phyloP scores from a whole-genome alignment of 1,284 basidiomycete genomes.

The Leccinum insolens region DNA sequence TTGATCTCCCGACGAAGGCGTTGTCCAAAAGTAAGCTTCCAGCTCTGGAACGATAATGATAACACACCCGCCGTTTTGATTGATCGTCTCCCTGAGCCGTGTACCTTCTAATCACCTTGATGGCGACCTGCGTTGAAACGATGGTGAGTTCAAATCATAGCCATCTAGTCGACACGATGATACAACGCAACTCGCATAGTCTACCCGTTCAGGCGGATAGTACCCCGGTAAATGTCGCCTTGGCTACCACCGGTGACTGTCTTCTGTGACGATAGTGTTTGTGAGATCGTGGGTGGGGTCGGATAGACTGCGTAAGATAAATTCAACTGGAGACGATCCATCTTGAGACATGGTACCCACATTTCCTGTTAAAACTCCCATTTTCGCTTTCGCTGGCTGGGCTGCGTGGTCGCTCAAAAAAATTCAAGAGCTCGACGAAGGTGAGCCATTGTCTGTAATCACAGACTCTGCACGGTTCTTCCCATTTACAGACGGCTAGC shows the following conservation, averaged over 20 bases:
- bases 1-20: constrained; percentile 31
- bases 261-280: constrained; percentile 15
- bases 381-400: constrained; percentile 9
- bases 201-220: constrained; percentile 16
- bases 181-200: constrained; percentile 21
- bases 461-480: not conserved
- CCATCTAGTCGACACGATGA: not conserved
- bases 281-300: constrained; percentile 20
- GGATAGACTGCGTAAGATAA: constrained; percentile 16
- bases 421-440: not conserved
- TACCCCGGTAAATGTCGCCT: constrained; percentile 25
- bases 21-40: constrained; percentile 10
- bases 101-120: constrained; percentile 29
- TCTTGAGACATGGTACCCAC: constrained; percentile 3
- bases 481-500: constrained; percentile 10
- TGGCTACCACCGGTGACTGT: constrained; percentile 23
- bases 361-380: constrained; percentile 17
- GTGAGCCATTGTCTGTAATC: not conserved
- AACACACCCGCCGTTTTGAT: constrained; percentile 16
- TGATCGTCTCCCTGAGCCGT: constrained; percentile 15
- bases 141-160: not conserved
- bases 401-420: constrained; percentile 5
- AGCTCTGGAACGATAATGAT: not conserved
- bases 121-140: constrained; percentile 21
- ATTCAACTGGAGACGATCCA: constrained; percentile 1